phyloP scores from a whole-genome alignment of 345 rosid genomes.

The Populus davidiana region DNA sequence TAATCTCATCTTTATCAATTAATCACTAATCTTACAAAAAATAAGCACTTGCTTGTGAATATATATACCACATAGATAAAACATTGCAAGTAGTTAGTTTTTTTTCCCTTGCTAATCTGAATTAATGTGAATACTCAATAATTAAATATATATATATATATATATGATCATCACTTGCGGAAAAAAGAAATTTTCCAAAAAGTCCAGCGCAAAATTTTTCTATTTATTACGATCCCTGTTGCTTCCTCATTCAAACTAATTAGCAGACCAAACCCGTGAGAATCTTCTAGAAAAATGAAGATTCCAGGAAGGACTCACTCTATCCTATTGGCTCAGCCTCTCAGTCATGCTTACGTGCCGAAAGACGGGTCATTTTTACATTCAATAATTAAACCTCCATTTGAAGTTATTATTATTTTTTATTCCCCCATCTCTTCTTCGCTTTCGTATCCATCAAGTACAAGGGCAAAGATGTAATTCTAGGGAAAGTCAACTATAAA shows the following conservation, averaged over 20 bases:
- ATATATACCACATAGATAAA: not conserved
- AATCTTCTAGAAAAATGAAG: slow-evolving; percentile 18
- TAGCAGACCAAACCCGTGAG: not conserved
- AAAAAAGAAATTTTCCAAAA: not conserved
- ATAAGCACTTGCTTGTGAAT: not conserved
- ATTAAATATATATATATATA: not conserved
- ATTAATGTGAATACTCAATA: not conserved
- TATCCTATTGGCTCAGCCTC: slow-evolving; percentile 16
- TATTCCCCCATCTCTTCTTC: not conserved
- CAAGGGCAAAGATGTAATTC: slow-evolving; percentile 35
- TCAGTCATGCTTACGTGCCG: slow-evolving; percentile 31
- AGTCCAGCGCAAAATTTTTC: not conserved
- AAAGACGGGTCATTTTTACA: not conserved
- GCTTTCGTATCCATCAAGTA: slow-evolving; percentile 7
- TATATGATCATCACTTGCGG: not conserved
- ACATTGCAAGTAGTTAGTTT: not conserved
- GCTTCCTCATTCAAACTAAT: slow-evolving; percentile 1
- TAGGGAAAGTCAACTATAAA: slow-evolving; percentile 29
- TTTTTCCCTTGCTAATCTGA: no score
- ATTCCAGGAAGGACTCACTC: slow-evolving; percentile 6
- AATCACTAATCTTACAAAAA: not conserved
- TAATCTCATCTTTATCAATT: no score
- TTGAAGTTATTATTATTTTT: not conserved
- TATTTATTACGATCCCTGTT: not conserved
- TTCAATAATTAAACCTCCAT: not conserved